Conservation (phyloP, 495 filamentous ascomycete genomes). For the Penicillium roqueforti region DNA sequence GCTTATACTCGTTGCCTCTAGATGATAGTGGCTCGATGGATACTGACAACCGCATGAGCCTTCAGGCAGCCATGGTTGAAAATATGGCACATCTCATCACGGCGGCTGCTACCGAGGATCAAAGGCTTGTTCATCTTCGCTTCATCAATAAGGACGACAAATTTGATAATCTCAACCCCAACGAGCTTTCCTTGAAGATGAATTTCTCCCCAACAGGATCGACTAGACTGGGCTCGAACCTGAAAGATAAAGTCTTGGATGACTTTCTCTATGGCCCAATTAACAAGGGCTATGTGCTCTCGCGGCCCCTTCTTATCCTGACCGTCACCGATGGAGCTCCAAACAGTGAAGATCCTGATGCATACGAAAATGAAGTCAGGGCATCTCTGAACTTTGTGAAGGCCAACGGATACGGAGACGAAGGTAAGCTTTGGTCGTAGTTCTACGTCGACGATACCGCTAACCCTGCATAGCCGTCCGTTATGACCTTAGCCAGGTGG, state of each 20-base stretch:
- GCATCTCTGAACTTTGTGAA: neutral
- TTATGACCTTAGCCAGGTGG: neutral
- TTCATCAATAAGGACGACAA: constrained; percentile 3
- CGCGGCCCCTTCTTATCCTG: neutral
- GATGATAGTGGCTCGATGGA: constrained; percentile 3
- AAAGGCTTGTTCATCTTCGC: neutral
- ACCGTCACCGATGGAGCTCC: neutral
- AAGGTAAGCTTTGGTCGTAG: neutral
- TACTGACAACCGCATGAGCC: neutral
- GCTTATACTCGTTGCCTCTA: neutral
- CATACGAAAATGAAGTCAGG: neutral
- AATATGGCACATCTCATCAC: neutral
- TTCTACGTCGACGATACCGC: neutral
- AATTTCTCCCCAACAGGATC: neutral
- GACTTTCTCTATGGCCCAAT: neutral
- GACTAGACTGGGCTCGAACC: neutral
- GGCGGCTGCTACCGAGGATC: neutral
- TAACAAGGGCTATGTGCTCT: neutral
- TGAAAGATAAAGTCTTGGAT: neutral
- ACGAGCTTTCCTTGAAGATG: neutral
- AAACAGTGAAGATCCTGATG: neutral
- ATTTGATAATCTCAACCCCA: neutral
- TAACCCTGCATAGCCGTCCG: neutral
- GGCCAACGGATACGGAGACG: neutral
- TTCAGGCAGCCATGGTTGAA: neutral